phyloP scores from a whole-genome alignment of 257 asterid species.

The Solanum acaule region DNA sequence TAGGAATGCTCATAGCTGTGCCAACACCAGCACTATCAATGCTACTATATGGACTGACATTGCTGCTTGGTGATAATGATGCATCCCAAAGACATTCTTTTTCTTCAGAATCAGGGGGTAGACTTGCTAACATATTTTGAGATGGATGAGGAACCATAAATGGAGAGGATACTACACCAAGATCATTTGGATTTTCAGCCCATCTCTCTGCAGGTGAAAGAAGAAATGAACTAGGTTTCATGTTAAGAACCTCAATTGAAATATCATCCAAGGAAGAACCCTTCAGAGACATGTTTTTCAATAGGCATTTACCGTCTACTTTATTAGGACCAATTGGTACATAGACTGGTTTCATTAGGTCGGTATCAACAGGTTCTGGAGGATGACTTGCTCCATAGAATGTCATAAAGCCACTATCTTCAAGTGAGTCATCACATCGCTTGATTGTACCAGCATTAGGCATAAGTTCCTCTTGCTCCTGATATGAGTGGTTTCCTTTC shows the following conservation, averaged over 20 bases:
- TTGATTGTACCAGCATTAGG: background rate
- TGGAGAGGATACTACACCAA: slow-evolving; percentile 26
- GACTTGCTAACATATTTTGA: slow-evolving; percentile 26
- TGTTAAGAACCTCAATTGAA: background rate
- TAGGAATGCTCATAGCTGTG: slow-evolving; percentile 36
- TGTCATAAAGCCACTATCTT: background rate
- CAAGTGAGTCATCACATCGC: background rate
- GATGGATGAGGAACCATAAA: slow-evolving; percentile 22
- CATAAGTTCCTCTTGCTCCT: background rate
- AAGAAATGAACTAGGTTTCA: slow-evolving; percentile 21
- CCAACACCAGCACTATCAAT: slow-evolving; percentile 38
- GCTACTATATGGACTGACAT: slow-evolving; percentile 44
- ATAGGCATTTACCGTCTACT: background rate
- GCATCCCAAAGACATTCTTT: slow-evolving; percentile 48
- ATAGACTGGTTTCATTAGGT: slow-evolving; percentile 3
- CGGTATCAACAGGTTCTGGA: slow-evolving; percentile 6
- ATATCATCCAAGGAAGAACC: slow-evolving; percentile 1
- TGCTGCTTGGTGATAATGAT: slow-evolving; percentile 45
- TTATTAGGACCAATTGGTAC: background rate
- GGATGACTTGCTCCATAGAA: slow-evolving; percentile 3
- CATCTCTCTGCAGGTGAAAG: slow-evolving; percentile 30
- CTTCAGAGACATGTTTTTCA: background rate
- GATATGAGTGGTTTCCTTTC: background rate
- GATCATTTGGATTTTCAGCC: slow-evolving; percentile 19
- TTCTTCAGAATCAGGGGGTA: slow-evolving; percentile 31